Percentiles rank a stretch among this genome's conserved stretches.
Conservation (phyloP, 495 filamentous ascomycete species). For the Trichocladium antarcticum region DNA sequence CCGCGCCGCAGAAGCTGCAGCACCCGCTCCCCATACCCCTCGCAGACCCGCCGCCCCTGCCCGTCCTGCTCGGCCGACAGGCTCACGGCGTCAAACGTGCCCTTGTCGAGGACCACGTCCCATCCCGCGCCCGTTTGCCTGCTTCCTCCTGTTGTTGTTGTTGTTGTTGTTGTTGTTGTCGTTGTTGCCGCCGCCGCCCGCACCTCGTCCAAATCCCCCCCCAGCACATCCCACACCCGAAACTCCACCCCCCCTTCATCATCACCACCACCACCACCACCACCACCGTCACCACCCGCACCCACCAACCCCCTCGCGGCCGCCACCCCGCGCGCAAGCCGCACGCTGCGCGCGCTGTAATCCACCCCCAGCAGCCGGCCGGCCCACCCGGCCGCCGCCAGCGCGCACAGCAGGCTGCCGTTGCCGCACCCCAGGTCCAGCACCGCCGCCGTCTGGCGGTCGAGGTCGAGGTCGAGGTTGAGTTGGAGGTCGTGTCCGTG, state of each 20-base stretch:
- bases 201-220: conserved; percentile 26
- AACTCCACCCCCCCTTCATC: conserved; percentile 38
- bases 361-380: conserved; percentile 76
- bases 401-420: conserved; percentile 70
- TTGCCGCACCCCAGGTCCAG: conserved; percentile 83
- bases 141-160: conserved; percentile 18
- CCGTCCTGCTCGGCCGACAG: conserved; percentile 51
- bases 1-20: conserved; percentile 52
- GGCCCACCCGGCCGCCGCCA: conserved; percentile 46
- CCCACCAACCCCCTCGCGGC: conserved; percentile 14
- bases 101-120: conserved; percentile 89
- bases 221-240: conserved; percentile 65
- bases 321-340: conserved; percentile 50
- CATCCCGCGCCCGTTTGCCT: conserved; percentile 45
- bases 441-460: conserved; percentile 31
- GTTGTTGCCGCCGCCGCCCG: not conserved
- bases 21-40: conserved; percentile 61
- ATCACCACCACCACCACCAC: not conserved
- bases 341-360: conserved; percentile 63
- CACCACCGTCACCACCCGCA: conserved; percentile 1
- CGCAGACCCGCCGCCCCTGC: conserved; percentile 47
- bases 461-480: conserved; percentile 11
- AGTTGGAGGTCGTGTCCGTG: conserved; percentile 12
- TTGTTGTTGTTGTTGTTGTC: conserved; percentile 6
- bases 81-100: conserved; percentile 89